Conservation (phyloP, 1,284 basidiomycete species). For the Phenoliferia sp. region DNA sequence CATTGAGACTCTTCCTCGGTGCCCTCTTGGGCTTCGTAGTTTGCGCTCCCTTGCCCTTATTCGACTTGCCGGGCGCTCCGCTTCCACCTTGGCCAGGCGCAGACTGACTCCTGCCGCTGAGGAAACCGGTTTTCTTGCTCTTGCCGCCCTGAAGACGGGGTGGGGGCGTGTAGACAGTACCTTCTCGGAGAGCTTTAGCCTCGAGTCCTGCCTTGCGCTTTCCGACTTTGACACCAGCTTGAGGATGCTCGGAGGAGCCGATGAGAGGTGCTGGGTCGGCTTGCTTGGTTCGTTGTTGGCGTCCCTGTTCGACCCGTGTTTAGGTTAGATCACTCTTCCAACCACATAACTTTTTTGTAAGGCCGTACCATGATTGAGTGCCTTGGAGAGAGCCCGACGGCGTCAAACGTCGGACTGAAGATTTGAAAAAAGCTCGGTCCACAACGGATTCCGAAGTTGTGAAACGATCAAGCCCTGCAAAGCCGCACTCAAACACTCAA, state of each 20-base stretch:
- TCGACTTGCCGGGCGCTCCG: background rate
- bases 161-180: background rate
- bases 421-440: too few relatives aligned
- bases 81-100: background rate
- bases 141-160: background rate
- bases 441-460: too few relatives aligned
- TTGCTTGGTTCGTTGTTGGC: constrained; percentile 28
- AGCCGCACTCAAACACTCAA: background rate
- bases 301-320: constrained; percentile 21
- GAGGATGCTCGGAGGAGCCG: constrained; percentile 21
- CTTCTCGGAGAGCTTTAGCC: constrained; percentile 2
- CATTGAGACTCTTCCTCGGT: constrained; percentile 6
- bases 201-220: constrained; percentile 28
- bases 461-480: too few relatives aligned
- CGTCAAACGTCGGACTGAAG: too few relatives aligned
- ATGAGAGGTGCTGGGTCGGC: constrained; percentile 23
- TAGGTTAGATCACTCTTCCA: too few relatives aligned
- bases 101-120: background rate
- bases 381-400: background rate
- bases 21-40: background rate
- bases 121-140: background rate
- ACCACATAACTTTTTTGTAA: too few relatives aligned
- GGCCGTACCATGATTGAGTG: background rate
- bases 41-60: constrained; percentile 12
- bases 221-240: constrained; percentile 19